Evolutionary conservation across 2,329 filamentous ascomycete genomes (phyloP).

Genomic region (Colletotrichum magnum): DNA sequence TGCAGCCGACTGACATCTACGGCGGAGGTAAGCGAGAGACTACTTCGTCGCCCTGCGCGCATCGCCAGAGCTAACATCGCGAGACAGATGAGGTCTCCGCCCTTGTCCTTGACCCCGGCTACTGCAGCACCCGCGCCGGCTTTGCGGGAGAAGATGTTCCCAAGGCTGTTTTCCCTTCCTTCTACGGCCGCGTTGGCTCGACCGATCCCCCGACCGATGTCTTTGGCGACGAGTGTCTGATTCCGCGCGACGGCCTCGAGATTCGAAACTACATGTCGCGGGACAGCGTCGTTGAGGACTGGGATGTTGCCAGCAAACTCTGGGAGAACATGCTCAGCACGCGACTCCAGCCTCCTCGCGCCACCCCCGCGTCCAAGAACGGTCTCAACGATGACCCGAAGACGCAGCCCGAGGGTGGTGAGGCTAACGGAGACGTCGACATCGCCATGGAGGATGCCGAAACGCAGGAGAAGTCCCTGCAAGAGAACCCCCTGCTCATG

Average conservation of each 20-base stretch:
- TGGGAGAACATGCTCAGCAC: conserved; percentile 96
- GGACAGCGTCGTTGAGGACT: conserved; percentile 94
- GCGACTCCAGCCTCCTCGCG: conserved; percentile 83
- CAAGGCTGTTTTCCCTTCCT: conserved; percentile 92
- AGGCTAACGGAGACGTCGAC: conserved; percentile 74
- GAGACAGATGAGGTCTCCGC: conserved; percentile 92
- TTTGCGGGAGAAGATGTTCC: conserved; percentile 98
- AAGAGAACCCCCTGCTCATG: conserved; percentile 92
- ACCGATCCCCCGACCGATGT: conserved; percentile 69
- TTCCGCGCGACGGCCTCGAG: conserved; percentile 81
- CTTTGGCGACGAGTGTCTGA: conserved; percentile 93
- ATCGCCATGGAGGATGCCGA: conserved; percentile 69
- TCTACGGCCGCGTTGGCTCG: conserved; percentile 78
- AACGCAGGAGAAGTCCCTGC: conserved; percentile 81
- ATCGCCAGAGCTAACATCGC: conserved; percentile 18
- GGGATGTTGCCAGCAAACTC: conserved; percentile 89
- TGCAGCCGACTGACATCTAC: conserved; percentile 74
- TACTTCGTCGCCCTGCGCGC: conserved; percentile 26
- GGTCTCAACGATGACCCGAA: conserved; percentile 80
- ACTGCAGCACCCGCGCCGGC: conserved; percentile 90
- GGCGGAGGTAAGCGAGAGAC: conserved; percentile 66
- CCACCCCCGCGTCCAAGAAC: conserved; percentile 79
- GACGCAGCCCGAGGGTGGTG: conserved; percentile 70
- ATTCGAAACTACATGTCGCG: conserved; percentile 92
- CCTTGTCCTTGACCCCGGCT: conserved; percentile 95